Percentiles rank a stretch among this genome's conserved stretches.
phyloP scores from a whole-genome alignment of 345 rosid genomes.

The Clausena lansium region DNA sequence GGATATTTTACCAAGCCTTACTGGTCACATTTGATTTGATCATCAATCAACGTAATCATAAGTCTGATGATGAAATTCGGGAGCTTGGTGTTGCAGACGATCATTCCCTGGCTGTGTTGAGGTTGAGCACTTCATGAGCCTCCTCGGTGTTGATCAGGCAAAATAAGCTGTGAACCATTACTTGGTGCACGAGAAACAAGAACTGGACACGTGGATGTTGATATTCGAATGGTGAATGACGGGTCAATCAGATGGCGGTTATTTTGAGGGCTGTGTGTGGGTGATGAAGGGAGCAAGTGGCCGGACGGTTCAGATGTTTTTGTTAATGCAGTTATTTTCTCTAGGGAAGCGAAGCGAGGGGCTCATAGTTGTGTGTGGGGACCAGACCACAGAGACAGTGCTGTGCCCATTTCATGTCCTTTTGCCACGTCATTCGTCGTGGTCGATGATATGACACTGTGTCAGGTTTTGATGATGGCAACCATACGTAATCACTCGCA shows the following conservation, averaged over 20 bases:
- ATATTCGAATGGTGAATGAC: constrained; percentile 12
- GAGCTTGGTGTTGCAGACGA: neutral
- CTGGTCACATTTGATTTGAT: too few species aligned
- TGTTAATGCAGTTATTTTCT: constrained; percentile 14
- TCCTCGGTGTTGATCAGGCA: neutral
- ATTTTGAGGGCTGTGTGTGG: constrained; percentile 30
- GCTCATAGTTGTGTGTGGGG: neutral
- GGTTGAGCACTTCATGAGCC: too few species aligned
- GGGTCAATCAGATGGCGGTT: constrained; percentile 30
- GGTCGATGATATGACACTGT: constrained; percentile 25
- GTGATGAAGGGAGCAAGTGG: constrained; percentile 37
- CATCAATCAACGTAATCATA: neutral
- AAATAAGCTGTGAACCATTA: neutral
- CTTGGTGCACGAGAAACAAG: neutral
- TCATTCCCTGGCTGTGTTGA: neutral
- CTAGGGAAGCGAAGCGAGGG: neutral
- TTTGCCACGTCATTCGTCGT: constrained; percentile 31
- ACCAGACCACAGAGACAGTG: constrained; percentile 16
- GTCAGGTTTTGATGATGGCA: constrained; percentile 30
- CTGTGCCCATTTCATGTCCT: neutral
- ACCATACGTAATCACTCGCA: constrained; percentile 23
- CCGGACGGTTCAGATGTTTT: constrained; percentile 36
- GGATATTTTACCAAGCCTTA: too few species aligned
- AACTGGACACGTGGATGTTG: constrained; percentile 27
- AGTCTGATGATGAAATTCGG: neutral